Conservation (phyloP, 345 rosid genomes). For the Camelina sativa region DNA sequence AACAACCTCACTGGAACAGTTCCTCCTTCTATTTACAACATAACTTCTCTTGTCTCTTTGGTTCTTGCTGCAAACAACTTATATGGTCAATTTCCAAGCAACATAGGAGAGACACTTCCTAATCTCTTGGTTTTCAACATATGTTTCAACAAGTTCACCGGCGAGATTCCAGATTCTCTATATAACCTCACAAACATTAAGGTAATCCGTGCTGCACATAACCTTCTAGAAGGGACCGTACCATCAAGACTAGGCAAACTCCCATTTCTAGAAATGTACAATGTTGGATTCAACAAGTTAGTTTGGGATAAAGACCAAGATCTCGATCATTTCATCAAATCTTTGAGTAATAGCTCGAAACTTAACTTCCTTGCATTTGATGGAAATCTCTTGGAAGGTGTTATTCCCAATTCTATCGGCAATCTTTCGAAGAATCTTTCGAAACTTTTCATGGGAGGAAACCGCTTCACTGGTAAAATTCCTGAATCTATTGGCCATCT, state of each 20-base stretch:
- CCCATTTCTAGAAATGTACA: slow-evolving; percentile 49
- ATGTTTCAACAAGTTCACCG: slow-evolving; percentile 53
- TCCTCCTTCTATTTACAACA: slow-evolving; percentile 52
- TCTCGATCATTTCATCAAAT: slow-evolving; percentile 44
- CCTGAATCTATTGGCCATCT: slow-evolving; percentile 50
- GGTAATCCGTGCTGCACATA: slow-evolving; percentile 44
- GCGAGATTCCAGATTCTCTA: slow-evolving; percentile 52
- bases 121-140: slow-evolving; percentile 50
- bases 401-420: slow-evolving; percentile 51
- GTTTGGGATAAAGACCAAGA: slow-evolving; percentile 40
- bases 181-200: slow-evolving; percentile 51
- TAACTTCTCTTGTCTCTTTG: slow-evolving; percentile 49
- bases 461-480: slow-evolving; percentile 45
- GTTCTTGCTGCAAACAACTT: slow-evolving; percentile 53
- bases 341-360: slow-evolving; percentile 48
- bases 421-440: slow-evolving; percentile 48
- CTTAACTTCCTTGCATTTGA: slow-evolving; percentile 50
- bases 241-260: slow-evolving; percentile 50
- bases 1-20: slow-evolving; percentile 47
- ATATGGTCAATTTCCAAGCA: slow-evolving; percentile 47
- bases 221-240: slow-evolving; percentile 49
- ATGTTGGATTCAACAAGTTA: slow-evolving; percentile 46
- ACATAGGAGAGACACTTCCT: slow-evolving; percentile 51
- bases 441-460: slow-evolving; percentile 49
- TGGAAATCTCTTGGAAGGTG: slow-evolving; percentile 51